Evolutionary conservation across 148 eudicot genomes (phyloP).

Genomic region (Cornus suecica): DNA sequence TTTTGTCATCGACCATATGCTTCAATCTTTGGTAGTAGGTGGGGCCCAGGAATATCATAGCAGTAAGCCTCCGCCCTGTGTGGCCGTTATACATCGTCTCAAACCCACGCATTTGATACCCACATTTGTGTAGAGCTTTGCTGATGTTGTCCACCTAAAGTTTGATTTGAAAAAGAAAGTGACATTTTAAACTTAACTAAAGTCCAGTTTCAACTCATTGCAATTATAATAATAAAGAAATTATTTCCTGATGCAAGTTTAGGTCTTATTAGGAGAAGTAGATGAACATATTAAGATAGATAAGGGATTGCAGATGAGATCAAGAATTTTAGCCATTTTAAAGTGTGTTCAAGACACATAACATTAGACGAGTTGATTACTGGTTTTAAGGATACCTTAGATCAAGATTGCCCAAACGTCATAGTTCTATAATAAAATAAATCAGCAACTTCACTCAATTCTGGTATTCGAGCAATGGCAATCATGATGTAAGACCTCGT

Average conservation of each 20-base stretch:
- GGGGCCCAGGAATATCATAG: conserved; percentile 97
- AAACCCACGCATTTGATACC: conserved; percentile 98
- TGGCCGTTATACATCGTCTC: conserved; percentile 99
- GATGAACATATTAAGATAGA: too few relatives aligned
- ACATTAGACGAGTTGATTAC: not conserved
- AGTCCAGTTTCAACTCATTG: not conserved
- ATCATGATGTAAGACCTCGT: not conserved
- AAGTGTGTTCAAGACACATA: not conserved
- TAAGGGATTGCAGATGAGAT: too few relatives aligned
- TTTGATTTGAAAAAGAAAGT: not conserved
- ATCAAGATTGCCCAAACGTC: not conserved
- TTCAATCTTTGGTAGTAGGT: conserved; percentile 95
- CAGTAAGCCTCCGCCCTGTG: conserved; percentile 75
- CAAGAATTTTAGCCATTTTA: too few relatives aligned
- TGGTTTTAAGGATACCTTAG: not conserved
- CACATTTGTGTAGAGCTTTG: conserved; percentile 96
- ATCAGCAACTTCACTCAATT: not conserved
- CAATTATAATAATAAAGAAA: not conserved
- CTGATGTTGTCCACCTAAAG: conserved; percentile 89
- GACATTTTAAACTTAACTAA: not conserved
- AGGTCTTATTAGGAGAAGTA: too few relatives aligned
- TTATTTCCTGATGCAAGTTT: not conserved
- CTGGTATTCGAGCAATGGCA: not conserved
- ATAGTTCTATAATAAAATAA: too few relatives aligned
- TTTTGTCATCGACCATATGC: conserved; percentile 99